Base-by-base conservation (phyloP, 176 grass and related monocot genomes). In the Juncus effusus region DNA sequence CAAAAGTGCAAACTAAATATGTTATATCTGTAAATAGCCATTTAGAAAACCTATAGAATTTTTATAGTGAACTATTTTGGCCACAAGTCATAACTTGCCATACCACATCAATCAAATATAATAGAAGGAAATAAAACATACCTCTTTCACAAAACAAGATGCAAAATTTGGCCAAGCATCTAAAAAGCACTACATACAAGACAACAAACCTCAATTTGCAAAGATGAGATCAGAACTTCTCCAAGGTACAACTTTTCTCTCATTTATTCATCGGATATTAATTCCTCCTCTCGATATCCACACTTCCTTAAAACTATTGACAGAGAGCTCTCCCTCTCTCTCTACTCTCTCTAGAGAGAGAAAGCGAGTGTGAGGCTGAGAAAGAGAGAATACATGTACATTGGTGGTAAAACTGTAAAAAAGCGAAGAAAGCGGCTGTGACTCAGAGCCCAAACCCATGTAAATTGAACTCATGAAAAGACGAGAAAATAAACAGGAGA, bases 381-480 rank as follows among this genome's bases (percentile, higher is more conserved):
- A 47, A 47, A 47, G 4, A 47, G 44, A 47, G 44, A 47, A 1
- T 2, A 47, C 19, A 47, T 47, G 9, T 9, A 5, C 40, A 72
- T 59, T 72, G 13, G 68, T 4, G 13, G 54, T 55, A 42, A 45
- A 9, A 4, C 68, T 72, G 68, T 44, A 36, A 59, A 72, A 71
- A 59, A 58, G 54, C 38, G 12, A 59, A 13, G 54, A 72, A 72
- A 72, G 53, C 68, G 68, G 68, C 68, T 72, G 54, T 56, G 14
- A 41, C 51, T 72, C 68, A 72, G 52, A 70, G 38, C 54, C 68
- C 54, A 72, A 72, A 72, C 13, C 68, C 39, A 40, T 72, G 68
- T 72, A 72, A 72, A 59, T 72, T 72, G 68, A 35, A 59, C 37
- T 52, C 54, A 72, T 72, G 10, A 59, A 72, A 72, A 72, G 68